A percentile compares a stretch with the other conserved stretches of the same genome.
phyloP scores from a whole-genome alignment of 257 asterid species.

The Ophiorrhiza pumila region DNA sequence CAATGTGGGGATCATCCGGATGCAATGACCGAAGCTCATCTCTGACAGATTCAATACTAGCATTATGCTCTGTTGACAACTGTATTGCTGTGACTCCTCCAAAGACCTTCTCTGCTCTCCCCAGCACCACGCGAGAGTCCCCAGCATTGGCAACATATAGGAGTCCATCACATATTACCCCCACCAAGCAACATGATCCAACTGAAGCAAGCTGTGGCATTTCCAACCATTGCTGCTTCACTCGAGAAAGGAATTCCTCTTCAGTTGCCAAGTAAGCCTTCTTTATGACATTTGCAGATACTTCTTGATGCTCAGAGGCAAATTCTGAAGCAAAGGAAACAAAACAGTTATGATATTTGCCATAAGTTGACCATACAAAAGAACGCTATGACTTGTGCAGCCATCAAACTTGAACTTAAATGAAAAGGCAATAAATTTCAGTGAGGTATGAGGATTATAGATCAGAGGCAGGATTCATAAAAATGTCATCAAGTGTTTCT shows the following conservation, averaged over 20 bases:
- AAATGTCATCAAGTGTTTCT: background rate
- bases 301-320: conserved; percentile 63
- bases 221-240: conserved; percentile 62
- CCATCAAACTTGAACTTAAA: background rate
- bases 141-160: conserved; percentile 85
- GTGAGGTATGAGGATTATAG: background rate
- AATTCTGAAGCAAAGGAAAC: conserved; percentile 41
- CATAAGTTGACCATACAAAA: background rate
- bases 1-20: conserved; percentile 81
- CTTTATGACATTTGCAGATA: conserved; percentile 62
- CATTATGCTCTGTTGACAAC: conserved; percentile 83
- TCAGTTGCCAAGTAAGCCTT: conserved; percentile 85
- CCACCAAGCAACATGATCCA: conserved; percentile 92
- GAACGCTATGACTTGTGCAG: background rate
- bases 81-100: conserved; percentile 65
- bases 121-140: conserved; percentile 85
- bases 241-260: conserved; percentile 72
- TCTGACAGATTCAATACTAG: conserved; percentile 66
- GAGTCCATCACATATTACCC: conserved; percentile 71
- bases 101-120: conserved; percentile 50
- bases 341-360: conserved; percentile 2
- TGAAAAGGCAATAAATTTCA: background rate
- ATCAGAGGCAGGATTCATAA: background rate
- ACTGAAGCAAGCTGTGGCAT: conserved; percentile 88
- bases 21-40: conserved; percentile 67